Percentiles rank a stretch among this genome's conserved stretches.
Evolutionary conservation across 1,284 basidiomycete genomes (phyloP).

Genomic region (Leucocoprinus gongylophorus): DNA sequence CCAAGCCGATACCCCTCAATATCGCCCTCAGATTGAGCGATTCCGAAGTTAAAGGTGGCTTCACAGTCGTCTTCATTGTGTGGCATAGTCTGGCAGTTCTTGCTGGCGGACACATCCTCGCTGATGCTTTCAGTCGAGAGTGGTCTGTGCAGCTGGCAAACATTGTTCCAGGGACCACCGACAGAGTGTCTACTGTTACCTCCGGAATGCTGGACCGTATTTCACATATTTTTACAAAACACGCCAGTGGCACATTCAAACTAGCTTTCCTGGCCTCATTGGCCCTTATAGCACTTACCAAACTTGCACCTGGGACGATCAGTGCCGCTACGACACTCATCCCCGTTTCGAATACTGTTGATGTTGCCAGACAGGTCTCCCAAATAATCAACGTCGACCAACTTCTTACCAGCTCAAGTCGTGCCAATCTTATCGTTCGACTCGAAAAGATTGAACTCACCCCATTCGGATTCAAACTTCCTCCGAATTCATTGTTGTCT

Average conservation of each 20-base stretch:
- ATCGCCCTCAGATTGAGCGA: constrained; percentile 4
- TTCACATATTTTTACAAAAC: constrained; percentile 3
- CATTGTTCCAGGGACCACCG: constrained; percentile 3
- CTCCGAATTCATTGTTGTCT: neutral
- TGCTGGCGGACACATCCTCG: constrained; percentile 4
- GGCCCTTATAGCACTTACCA: constrained; percentile 4
- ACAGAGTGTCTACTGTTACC: constrained; percentile 10
- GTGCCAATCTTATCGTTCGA: constrained; percentile 8
- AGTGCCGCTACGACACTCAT: constrained; percentile 9
- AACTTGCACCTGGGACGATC: constrained; percentile 8
- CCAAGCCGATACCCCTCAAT: constrained; percentile 5
- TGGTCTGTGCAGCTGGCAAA: constrained; percentile 8
- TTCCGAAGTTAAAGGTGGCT: constrained; percentile 10
- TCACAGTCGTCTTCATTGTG: constrained; percentile 9
- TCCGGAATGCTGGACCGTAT: constrained; percentile 10
- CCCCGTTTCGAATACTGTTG: neutral
- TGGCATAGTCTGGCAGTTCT: constrained; percentile 10
- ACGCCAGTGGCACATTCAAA: constrained; percentile 9
- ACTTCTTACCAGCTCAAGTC: neutral
- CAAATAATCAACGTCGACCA: neutral
- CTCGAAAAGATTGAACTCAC: constrained; percentile 7
- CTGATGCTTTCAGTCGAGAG: constrained; percentile 11
- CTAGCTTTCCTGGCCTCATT: constrained; percentile 11
- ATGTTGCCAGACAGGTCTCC: neutral
- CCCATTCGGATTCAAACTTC: constrained; percentile 5